These are phyloP conservation scores for Colletotrichum destructivum DNA, from an alignment of 2,329 filamentous ascomycete species.

Conservation along the genomic window DNA sequence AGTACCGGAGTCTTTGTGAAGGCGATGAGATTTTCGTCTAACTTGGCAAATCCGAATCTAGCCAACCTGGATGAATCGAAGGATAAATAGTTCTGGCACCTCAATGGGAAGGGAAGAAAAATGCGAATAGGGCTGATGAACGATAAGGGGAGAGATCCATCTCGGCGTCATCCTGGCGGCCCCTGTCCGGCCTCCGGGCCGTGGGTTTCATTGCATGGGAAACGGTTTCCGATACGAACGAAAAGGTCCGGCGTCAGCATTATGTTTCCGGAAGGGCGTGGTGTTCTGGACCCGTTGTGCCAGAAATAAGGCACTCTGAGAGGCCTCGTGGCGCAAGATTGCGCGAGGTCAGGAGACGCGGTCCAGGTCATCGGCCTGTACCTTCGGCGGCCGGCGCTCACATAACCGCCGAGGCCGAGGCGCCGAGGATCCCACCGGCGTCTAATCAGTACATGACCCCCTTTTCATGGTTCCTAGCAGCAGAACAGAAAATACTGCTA, in stretches of 20 bases:
- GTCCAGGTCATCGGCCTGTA: neutral
- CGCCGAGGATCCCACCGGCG: neutral
- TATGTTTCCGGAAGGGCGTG: neutral
- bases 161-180: neutral
- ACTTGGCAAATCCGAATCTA: neutral
- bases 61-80: neutral
- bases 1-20: too few relatives aligned
- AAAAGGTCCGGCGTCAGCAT: neutral
- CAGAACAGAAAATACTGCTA: too few relatives aligned
- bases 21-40: neutral
- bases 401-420: constrained; percentile 17
- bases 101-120: too few relatives aligned
- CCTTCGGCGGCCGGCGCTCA: constrained; percentile 10
- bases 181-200: constrained; percentile 1
- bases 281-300: neutral
- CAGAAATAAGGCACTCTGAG: neutral
- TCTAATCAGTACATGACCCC: too few relatives aligned
- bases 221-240: neutral
- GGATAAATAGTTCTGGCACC: neutral
- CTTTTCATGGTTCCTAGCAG: too few relatives aligned
- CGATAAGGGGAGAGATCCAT: neutral
- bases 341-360: neutral
- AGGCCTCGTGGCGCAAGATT: neutral
- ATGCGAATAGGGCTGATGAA: neutral
- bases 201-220: neutral